Evolutionary conservation across 441 rosid species (phyloP).

Genomic region (Eruca vesicaria): DNA sequence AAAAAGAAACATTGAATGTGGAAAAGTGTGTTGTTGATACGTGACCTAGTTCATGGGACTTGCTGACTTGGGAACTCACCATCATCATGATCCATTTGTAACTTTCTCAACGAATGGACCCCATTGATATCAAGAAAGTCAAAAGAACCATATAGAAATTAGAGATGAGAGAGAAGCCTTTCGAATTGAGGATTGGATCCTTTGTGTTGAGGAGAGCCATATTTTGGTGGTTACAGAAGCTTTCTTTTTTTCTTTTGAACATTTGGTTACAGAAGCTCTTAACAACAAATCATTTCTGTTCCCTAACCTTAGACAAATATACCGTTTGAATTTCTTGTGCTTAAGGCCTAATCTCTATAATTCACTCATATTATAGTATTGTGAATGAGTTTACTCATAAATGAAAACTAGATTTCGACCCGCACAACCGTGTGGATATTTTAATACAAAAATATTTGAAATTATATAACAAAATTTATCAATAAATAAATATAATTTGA

Average conservation of each 20-base stretch:
- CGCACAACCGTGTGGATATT: no score
- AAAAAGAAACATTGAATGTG: constrained; percentile 6
- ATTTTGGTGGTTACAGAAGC: constrained; percentile 14
- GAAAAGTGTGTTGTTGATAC: constrained; percentile 11
- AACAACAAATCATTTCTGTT: constrained; percentile 14
- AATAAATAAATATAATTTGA: no score
- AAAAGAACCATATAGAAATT: constrained; percentile 19
- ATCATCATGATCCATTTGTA: constrained; percentile 16
- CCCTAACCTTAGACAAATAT: constrained; percentile 15
- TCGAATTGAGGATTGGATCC: constrained; percentile 29
- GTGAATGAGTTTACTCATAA: no score
- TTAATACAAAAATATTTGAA: no score
- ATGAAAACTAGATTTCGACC: no score
- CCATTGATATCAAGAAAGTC: constrained; percentile 23
- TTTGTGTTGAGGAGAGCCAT: constrained; percentile 22
- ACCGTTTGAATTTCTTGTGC: constrained; percentile 22
- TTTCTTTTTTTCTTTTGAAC: no score
- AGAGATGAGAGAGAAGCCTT: constrained; percentile 22
- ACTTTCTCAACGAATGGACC: constrained; percentile 18
- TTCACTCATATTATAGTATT: no score
- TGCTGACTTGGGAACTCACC: neutral
- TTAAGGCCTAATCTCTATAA: no score
- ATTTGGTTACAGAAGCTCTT: constrained; percentile 14
- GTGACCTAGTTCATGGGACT: constrained; percentile 21
- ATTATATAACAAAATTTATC: no score